Base-by-base conservation (phyloP, 2,329 filamentous ascomycete genomes). In the Colletotrichum tropicale region DNA sequence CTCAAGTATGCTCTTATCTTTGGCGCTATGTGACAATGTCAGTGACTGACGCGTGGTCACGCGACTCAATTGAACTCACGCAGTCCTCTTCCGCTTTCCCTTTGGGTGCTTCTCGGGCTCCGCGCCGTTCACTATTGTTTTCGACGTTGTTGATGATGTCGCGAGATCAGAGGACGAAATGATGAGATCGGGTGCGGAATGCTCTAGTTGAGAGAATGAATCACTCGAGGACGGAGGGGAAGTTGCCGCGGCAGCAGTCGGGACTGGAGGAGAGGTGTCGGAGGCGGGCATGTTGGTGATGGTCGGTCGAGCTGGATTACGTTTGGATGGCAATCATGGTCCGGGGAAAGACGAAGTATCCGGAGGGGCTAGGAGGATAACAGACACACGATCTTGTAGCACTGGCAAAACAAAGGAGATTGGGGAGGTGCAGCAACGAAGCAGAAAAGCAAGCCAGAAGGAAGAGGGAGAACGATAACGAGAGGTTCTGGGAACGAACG, bases 1-100 rank as follows among this genome's bases (percentile, higher is more conserved):
- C 85, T 98, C 96, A 76, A 98, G 92, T 69, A 98, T 91, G 68
- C 93, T 91, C 87, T 98, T 96, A 87, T 98, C 96, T 85, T 96
- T 94, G 55, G 94, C 93, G 82, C 95, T 98, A 69, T 48, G 32
- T 10, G 69, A 15, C 52, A n/a, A 28, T 16, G 32, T 76, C 18
- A 75, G 71, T 38, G 32, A 28, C 38, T 32, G 24, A 8, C 36
- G 48, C 30, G 36, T 26, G 62, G 60, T 9, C 21, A 34, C n/a
- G 56, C 62, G 26, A 34, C 6, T 21, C 28, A 15, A 34, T 52
- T 10, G 15, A 21, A 88, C 89, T 80, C 89, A 93, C 91, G 89
- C 90, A 75, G 91, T 93, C 78, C 91, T 85, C 84, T 93, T 93
- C 84, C 91, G 87, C 86, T 91, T 92, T 78, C 88, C 89, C 84